Evolutionary conservation across 2,329 filamentous ascomycete species (phyloP), one percentile per base, ranked within the genome.

Genomic region (Ophiostoma sp.): DNA sequence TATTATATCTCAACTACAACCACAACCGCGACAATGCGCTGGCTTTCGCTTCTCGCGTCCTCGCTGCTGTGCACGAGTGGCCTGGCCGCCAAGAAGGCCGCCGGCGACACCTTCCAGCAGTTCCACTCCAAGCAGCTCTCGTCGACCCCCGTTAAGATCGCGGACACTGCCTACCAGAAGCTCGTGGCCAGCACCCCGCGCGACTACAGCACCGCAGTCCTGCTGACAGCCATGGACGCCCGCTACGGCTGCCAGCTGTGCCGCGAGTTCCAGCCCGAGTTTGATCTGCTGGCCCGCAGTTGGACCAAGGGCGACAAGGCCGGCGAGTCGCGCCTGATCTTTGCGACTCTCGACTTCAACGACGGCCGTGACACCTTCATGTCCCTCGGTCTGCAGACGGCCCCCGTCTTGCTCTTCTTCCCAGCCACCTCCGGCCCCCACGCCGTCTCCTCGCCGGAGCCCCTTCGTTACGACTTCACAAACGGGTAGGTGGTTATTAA

Each of bases 371-470:
- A 90, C 22, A 91, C 92, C 2, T 99, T 99, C 79, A 89, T 97
- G 84, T 93, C 92, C 95, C 88, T 98, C 78, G 91, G 93, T 82
- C 90, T 99, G 57, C 93, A 97, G 90, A 98, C 95, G 64, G 96
- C 96, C 7, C 96, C 96, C 1, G 92, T 98, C 52, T 87, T 99
- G 59, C 85, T 98, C 61, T 85, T 97, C 77, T 98, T 96, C 85
- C 93, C 90, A 75, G 94, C 96, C 31, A 98, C 95, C 5, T 83
- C 87, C 72, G 96, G 96, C 22, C 92, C 93, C 33, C 88, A 94
- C 81, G 94, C 95, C 70, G 91, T 89, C 77, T 79, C 89, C 63
- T 89, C 92, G 72, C 82, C 85, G 70, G 88, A 92, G 19, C 93
- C 95, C 42, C 77, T 92, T 59, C 90, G 94, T 83, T 96, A 92